phyloP scores from a whole-genome alignment of 352 stramenopile species.

The Phytophthora colocasiae region DNA sequence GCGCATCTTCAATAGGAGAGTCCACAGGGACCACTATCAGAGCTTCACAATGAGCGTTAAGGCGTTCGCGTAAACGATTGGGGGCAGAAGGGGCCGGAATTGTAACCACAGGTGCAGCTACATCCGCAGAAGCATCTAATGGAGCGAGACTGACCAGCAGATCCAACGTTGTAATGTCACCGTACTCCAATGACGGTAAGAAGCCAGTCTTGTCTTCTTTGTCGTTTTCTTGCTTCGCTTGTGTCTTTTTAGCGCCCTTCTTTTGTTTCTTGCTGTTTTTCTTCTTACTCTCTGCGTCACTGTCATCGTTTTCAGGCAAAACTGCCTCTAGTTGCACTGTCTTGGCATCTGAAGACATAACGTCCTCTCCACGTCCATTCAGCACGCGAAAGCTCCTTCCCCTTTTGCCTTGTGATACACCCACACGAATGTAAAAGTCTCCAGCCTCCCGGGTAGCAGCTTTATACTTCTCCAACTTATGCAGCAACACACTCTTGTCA shows the following conservation, averaged over 20 bases:
- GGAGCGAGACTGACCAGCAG: conserved; percentile 51
- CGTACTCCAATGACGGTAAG: conserved; percentile 61
- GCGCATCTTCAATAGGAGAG: conserved; percentile 7
- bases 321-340: conserved; percentile 12
- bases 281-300: conserved; percentile 25
- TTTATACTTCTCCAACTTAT: conserved; percentile 41
- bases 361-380: conserved; percentile 38
- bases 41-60: conserved; percentile 46
- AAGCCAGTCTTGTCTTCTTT: conserved; percentile 25
- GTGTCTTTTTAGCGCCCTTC: conserved; percentile 42
- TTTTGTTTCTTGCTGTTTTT: conserved; percentile 43
- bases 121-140: conserved; percentile 7
- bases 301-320: conserved; percentile 17
- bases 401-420: conserved; percentile 25
- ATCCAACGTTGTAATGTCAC: conserved; percentile 55
- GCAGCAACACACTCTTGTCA: conserved; percentile 18
- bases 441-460: conserved; percentile 26
- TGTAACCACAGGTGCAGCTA: conserved; percentile 38
- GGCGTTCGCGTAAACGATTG: conserved; percentile 7
- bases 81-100: conserved; percentile 36
- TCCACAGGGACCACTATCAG: conserved; percentile 49
- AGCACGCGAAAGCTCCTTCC: conserved; percentile 38
- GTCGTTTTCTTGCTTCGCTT: conserved; percentile 31
- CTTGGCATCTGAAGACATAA: conserved; percentile 12
- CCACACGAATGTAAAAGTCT: conserved; percentile 50